These are phyloP conservation scores for Colletotrichum sp. DNA, from an alignment of 2,329 filamentous ascomycete genomes.

Conservation along the genomic window DNA sequence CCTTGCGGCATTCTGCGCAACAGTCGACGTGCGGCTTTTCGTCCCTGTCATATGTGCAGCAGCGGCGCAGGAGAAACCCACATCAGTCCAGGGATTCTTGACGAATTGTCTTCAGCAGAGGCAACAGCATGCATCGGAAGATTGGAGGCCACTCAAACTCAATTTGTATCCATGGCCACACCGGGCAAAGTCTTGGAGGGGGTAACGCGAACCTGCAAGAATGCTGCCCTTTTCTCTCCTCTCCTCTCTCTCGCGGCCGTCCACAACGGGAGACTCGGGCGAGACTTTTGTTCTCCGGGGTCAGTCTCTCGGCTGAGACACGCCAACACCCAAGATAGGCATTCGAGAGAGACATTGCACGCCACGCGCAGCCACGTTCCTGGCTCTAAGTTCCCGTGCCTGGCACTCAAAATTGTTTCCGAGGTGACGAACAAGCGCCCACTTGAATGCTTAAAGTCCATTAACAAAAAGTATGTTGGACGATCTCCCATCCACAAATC, in stretches of 20 bases:
- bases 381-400: neutral
- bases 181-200: neutral
- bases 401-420: neutral
- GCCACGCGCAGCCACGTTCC: neutral
- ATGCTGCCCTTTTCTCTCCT: neutral
- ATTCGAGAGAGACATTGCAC: neutral
- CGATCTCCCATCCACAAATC: neutral
- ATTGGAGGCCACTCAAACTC: neutral
- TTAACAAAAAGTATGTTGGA: neutral
- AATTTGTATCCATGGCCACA: neutral
- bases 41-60: slow-evolving; percentile 2
- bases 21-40: neutral
- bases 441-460: neutral
- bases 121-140: neutral
- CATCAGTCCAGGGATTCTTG: neutral
- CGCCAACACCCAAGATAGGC: neutral
- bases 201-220: neutral
- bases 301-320: neutral
- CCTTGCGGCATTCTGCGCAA: slow-evolving; percentile 1
- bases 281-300: neutral
- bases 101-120: neutral
- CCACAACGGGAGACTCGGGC: neutral
- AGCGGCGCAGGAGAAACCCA: neutral
- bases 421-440: neutral
- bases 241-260: neutral